These are phyloP conservation scores for Clavispora vitiphila DNA, from an alignment of 805 yeast genomes.

Conservation along the genomic window DNA sequence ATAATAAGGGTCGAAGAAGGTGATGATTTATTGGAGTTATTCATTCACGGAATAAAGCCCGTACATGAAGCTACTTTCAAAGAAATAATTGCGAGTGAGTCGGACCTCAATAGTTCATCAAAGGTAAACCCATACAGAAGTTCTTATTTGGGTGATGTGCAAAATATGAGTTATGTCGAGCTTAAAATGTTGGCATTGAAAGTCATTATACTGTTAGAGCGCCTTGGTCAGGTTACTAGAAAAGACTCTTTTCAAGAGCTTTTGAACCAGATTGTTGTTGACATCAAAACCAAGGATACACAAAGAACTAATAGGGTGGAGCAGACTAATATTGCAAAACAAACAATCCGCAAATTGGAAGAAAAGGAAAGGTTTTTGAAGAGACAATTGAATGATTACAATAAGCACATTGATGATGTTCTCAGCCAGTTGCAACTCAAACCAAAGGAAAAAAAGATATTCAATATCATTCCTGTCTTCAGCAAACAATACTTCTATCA, in stretches of 20 bases:
- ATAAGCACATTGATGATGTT: slow-evolving; percentile 41
- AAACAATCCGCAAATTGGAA: slow-evolving; percentile 39
- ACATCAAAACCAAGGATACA: slow-evolving; percentile 52
- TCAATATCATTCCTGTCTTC: slow-evolving; percentile 49
- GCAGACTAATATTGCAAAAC: slow-evolving; percentile 38
- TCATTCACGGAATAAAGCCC: slow-evolving; percentile 61
- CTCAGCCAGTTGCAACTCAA: slow-evolving; percentile 40
- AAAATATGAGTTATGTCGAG: slow-evolving; percentile 56
- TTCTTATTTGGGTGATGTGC: slow-evolving; percentile 47
- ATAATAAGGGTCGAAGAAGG: slow-evolving; percentile 79
- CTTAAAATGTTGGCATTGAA: slow-evolving; percentile 74
- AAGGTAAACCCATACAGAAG: slow-evolving; percentile 31
- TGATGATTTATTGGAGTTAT: slow-evolving; percentile 59
- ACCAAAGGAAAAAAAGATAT: slow-evolving; percentile 43
- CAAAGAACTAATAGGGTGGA: slow-evolving; percentile 38
- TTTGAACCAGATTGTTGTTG: slow-evolving; percentile 77
- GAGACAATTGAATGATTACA: slow-evolving; percentile 43
- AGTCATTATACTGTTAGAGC: slow-evolving; percentile 70
- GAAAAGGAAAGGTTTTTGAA: slow-evolving; percentile 43
- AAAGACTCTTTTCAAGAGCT: slow-evolving; percentile 71
- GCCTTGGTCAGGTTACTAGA: slow-evolving; percentile 58
- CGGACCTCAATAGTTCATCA: slow-evolving; percentile 1
- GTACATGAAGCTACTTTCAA: slow-evolving; percentile 65
- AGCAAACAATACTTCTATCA: slow-evolving; percentile 75
- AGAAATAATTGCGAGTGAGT: slow-evolving; percentile 48